Evolutionary conservation across 331 rosid genomes (phyloP).

Genomic region (Erythrophleum ivorense): DNA sequence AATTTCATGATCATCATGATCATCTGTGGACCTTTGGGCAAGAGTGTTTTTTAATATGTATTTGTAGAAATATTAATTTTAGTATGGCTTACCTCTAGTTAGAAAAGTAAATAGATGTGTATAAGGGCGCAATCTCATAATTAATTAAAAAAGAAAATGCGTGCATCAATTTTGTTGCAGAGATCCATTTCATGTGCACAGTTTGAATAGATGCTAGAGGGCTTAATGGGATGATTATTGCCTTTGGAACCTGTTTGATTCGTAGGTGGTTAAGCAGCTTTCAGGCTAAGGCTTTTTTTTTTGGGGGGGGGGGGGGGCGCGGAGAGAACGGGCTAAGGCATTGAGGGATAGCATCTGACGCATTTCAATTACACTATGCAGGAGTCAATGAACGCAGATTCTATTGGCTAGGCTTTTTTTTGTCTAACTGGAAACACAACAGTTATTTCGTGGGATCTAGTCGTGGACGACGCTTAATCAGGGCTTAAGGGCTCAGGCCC

Average conservation of each 20-base stretch:
- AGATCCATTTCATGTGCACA: background rate
- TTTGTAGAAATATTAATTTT: background rate
- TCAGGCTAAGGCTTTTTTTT: background rate
- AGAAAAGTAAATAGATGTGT: background rate
- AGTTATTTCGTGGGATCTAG: background rate
- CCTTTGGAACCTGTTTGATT: background rate
- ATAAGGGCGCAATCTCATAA: background rate
- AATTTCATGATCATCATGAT: too few species aligned
- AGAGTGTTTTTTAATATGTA: background rate
- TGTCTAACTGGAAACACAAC: background rate
- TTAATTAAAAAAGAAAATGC: background rate
- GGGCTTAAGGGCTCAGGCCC: background rate
- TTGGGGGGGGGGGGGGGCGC: too few species aligned
- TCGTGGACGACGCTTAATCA: background rate
- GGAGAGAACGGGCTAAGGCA: too few species aligned
- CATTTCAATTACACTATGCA: background rate
- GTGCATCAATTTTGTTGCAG: background rate
- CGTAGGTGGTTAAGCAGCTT: slow-evolving; percentile 1
- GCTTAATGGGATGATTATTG: too few species aligned
- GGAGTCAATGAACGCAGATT: background rate
- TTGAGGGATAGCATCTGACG: background rate
- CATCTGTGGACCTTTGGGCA: background rate
- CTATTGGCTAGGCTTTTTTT: background rate
- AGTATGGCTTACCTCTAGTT: background rate
- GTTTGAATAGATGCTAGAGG: too few species aligned